Base-by-base conservation (phyloP, 1,139 yeast genomes). In the Candida neerlandica region DNA sequence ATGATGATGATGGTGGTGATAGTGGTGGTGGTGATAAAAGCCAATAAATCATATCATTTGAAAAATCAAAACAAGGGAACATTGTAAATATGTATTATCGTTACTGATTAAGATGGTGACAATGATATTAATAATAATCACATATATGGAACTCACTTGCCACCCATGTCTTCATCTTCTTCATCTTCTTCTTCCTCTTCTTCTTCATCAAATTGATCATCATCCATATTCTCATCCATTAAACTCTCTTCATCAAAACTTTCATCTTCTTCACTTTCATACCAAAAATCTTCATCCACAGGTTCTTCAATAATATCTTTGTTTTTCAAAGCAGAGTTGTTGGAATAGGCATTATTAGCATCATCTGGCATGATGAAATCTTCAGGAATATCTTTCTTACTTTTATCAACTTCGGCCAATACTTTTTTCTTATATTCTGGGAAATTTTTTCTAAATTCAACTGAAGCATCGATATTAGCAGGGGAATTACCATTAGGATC, bases 391-490 rank as follows among this genome's bases (percentile, higher is more conserved):
- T 90, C 92, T 51, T 81, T 81, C 64, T 85, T 87, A 38, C 96
- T 87, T 58, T 89, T 80, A 56, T 85, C 90, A 41, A 94, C 98
- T 63, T 90, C 97, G 58, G 82, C 82, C 53, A 80, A 77, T 6
- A 92, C 96, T 65, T 88, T 84, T 65, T 82, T 84, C 64, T 84
- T 84, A 70, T 90, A 94, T 49, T 84, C 86, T 29, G 85, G 91
- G 19, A 89, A 86, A 69, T 88, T 84, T 64, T 89, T 89, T 61
- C 96, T 80, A 81, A 90, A 91, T 61, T 89, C 91, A 26, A 92
- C 91, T 21, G 96, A 90, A 9, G 99, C 99, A 65, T 94, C 98
- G 45, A 94, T 94, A 66, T 94, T 94, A 6, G 99, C 99, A 4
- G 99, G 98, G 5, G 96, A 88, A 50, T 85, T 82, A 47, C 86